Evolutionary conservation across 345 rosid genomes (phyloP).

Genomic region (Eucalyptus tenuipes): DNA sequence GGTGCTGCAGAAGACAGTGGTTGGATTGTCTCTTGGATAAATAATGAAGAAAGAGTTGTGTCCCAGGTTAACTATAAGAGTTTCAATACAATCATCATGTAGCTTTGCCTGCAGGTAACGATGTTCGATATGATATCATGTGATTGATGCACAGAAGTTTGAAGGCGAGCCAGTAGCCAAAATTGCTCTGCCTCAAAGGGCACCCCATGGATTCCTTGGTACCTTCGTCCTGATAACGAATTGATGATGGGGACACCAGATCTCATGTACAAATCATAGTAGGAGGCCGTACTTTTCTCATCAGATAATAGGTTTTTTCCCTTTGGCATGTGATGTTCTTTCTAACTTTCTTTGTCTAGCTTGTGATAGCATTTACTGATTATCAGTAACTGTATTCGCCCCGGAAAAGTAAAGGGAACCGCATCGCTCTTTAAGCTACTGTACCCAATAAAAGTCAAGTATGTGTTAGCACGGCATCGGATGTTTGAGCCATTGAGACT

Average conservation of each 20-base stretch:
- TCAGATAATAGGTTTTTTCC: not conserved
- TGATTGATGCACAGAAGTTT: conserved; percentile 24
- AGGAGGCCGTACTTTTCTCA: not conserved
- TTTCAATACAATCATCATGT: no score
- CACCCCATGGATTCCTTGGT: conserved; percentile 30
- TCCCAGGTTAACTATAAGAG: conserved; percentile 6
- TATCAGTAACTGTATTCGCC: not conserved
- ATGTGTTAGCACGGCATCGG: no score
- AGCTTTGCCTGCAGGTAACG: not conserved
- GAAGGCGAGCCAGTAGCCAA: conserved; percentile 10
- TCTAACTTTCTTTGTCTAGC: not conserved
- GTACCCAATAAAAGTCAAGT: no score
- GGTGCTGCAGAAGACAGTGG: conserved; percentile 25
- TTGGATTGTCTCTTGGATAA: conserved; percentile 34
- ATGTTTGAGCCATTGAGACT: no score
- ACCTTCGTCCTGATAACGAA: not conserved
- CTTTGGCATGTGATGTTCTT: not conserved
- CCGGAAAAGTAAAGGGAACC: no score
- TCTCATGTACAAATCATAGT: not conserved
- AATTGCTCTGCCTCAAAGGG: conserved; percentile 22
- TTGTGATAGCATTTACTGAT: not conserved
- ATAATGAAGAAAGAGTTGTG: conserved; percentile 17
- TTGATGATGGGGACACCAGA: not conserved
- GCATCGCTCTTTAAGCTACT: no score
- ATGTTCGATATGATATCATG: not conserved